phyloP scores from a whole-genome alignment of 306 rosid species.

The Rosa lucieae region DNA sequence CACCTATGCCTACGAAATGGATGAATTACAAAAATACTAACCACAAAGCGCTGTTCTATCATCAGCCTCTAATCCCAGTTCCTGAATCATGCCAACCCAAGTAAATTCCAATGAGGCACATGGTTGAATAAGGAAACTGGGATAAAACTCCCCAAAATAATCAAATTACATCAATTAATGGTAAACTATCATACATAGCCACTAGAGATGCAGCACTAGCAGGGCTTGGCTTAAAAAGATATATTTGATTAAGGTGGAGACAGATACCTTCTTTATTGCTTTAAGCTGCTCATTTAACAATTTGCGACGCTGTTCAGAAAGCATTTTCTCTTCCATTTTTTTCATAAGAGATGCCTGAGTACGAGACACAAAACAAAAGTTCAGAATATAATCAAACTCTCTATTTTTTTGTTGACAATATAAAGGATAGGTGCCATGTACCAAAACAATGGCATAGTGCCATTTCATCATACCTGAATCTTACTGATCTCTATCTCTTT shows the following conservation, averaged over 20 bases:
- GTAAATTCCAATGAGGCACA: constrained; percentile 16
- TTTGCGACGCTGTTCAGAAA: constrained; percentile 93
- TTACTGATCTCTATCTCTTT: constrained; percentile 96
- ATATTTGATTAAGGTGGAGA: constrained; percentile 4
- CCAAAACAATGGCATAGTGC: constrained; percentile 7
- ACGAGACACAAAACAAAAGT: constrained; percentile 20
- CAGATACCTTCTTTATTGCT: constrained; percentile 84
- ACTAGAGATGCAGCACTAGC: constrained; percentile 10
- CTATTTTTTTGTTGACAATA: not conserved
- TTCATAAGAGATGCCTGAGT: constrained; percentile 87
- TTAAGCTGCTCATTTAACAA: constrained; percentile 89
- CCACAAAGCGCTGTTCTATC: constrained; percentile 94
- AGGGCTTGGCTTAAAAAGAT: not conserved
- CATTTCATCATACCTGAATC: constrained; percentile 65
- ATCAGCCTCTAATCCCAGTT: constrained; percentile 93
- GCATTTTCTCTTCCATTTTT: constrained; percentile 95
- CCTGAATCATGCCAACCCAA: constrained; percentile 46
- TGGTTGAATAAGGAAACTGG: constrained; percentile 19
- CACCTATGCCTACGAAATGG: not conserved
- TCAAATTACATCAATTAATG: not conserved
- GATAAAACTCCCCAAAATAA: not conserved
- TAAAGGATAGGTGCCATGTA: not conserved
- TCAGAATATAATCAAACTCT: constrained; percentile 22
- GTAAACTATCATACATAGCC: not conserved
- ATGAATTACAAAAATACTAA: constrained; percentile 28